Conservation (phyloP, 176 grass and related monocot species). For the Phoenix dactylifera region DNA sequence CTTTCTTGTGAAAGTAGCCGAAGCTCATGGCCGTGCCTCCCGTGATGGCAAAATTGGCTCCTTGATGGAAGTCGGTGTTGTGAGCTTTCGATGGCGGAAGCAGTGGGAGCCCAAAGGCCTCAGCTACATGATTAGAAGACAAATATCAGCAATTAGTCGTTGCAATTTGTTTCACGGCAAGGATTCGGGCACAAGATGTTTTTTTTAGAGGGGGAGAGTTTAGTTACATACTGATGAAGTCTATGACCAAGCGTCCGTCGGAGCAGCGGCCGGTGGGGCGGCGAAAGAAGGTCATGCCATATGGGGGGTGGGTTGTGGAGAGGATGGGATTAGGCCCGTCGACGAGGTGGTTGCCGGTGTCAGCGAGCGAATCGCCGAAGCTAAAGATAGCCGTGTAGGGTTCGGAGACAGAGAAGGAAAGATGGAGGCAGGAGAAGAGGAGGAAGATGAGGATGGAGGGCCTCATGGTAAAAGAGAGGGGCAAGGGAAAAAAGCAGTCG, state of each 20-base stretch:
- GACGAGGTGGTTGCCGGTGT: slow-evolving; percentile 62
- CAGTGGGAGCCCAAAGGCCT: slow-evolving; percentile 63
- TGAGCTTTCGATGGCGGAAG: slow-evolving; percentile 60
- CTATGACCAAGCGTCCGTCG: slow-evolving; percentile 76
- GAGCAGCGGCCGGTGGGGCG: slow-evolving; percentile 68
- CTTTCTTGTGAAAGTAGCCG: slow-evolving; percentile 53
- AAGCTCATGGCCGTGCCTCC: slow-evolving; percentile 75
- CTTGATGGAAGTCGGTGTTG: slow-evolving; percentile 51
- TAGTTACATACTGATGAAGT: slow-evolving; percentile 44
- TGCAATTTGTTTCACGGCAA: no score
- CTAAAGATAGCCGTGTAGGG: slow-evolving; percentile 68
- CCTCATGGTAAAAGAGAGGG: not conserved
- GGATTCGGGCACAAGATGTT: no score
- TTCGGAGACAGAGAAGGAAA: slow-evolving; percentile 5
- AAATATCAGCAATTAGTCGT: no score
- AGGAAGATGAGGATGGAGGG: not conserved
- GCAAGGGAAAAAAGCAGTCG: not conserved
- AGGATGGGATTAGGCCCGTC: slow-evolving; percentile 38
- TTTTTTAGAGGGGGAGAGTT: not conserved
- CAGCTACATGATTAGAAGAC: slow-evolving; percentile 21
- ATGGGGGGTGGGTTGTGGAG: slow-evolving; percentile 51
- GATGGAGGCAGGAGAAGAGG: slow-evolving; percentile 8
- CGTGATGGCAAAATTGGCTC: slow-evolving; percentile 91
- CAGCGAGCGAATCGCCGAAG: slow-evolving; percentile 80
- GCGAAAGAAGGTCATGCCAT: slow-evolving; percentile 73